phyloP scores from a whole-genome alignment of 2,329 filamentous ascomycete genomes.

The Samsoniella hepiali region DNA sequence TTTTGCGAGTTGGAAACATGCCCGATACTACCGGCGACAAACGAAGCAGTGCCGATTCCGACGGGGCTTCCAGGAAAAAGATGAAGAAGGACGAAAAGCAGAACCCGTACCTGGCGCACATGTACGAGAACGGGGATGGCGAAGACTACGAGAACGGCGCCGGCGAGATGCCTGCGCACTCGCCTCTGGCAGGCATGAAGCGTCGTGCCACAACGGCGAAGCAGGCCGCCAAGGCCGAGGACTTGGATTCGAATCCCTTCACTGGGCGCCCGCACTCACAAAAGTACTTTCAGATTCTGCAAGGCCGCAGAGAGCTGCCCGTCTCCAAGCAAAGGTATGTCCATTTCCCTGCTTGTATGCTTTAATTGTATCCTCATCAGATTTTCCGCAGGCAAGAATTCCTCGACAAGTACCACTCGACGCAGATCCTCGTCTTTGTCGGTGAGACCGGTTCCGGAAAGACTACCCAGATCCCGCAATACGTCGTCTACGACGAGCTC shows the following conservation, averaged over 20 bases:
- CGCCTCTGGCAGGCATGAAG: slow-evolving; percentile 63
- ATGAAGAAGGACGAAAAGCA: slow-evolving; percentile 36
- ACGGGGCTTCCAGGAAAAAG: slow-evolving; percentile 42
- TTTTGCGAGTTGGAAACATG: slow-evolving; percentile 4
- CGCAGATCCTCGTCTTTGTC: slow-evolving; percentile 96
- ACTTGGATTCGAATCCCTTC: slow-evolving; percentile 82
- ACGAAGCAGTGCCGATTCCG: slow-evolving; percentile 43
- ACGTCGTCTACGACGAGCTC: slow-evolving; percentile 94
- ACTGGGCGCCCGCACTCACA: slow-evolving; percentile 72
- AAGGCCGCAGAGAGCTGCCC: slow-evolving; percentile 78
- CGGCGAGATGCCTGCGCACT: slow-evolving; percentile 33
- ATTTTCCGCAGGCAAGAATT: slow-evolving; percentile 70
- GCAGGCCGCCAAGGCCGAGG: slow-evolving; percentile 71
- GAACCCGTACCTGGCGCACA: slow-evolving; percentile 92
- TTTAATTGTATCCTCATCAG: not conserved
- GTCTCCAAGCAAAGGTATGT: slow-evolving; percentile 82
- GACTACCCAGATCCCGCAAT: slow-evolving; percentile 98
- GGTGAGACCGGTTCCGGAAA: slow-evolving; percentile 99
- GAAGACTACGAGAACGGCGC: slow-evolving; percentile 35
- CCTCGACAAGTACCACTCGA: slow-evolving; percentile 84
- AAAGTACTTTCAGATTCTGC: slow-evolving; percentile 86
- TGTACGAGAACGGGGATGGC: slow-evolving; percentile 58
- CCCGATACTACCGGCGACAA: slow-evolving; percentile 35
- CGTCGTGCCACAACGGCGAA: slow-evolving; percentile 77
- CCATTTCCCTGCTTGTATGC: not conserved